phyloP scores from a whole-genome alignment of 2,329 filamentous ascomycete species.

The Cytospora paraplurivora region DNA sequence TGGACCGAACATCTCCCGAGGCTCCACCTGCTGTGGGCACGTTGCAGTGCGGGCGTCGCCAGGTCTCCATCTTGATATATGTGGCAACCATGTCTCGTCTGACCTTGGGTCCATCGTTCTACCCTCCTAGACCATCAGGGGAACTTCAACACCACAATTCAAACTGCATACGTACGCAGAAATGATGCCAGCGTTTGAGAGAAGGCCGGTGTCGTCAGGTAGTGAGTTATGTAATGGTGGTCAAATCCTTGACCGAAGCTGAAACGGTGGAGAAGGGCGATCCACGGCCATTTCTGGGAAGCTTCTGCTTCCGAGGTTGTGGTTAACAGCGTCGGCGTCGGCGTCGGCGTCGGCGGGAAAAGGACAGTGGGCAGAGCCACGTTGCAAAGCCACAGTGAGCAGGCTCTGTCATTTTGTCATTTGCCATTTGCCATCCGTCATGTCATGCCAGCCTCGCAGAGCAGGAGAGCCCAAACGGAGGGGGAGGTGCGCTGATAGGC shows the following conservation, averaged over 20 bases:
- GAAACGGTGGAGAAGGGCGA: conserved; percentile 17
- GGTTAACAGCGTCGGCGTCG: not conserved
- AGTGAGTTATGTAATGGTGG: not conserved
- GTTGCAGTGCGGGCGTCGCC: too few species aligned
- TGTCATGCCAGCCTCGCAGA: too few species aligned
- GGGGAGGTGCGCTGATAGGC: too few species aligned
- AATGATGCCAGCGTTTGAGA: conserved; percentile 12
- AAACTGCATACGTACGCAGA: not conserved
- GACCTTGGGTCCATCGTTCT: conserved; percentile 1
- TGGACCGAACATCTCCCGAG: not conserved
- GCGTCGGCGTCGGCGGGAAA: not conserved
- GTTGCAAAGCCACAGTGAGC: not conserved
- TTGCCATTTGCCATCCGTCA: too few species aligned
- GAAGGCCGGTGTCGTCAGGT: conserved; percentile 19
- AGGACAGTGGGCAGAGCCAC: not conserved
- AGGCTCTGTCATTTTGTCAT: too few species aligned
- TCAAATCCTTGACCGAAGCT: conserved; percentile 20
- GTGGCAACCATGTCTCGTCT: conserved; percentile 23
- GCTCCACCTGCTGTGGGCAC: not conserved
- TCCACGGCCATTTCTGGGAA: conserved; percentile 3
- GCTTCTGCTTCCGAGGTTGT: conserved; percentile 1
- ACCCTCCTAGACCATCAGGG: conserved; percentile 5
- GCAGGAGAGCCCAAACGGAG: too few species aligned
- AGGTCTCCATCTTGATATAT: not conserved
- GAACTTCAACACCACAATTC: not conserved